Evolutionary conservation across 805 yeast genomes (phyloP).

Genomic region (Candida stauntonica): DNA sequence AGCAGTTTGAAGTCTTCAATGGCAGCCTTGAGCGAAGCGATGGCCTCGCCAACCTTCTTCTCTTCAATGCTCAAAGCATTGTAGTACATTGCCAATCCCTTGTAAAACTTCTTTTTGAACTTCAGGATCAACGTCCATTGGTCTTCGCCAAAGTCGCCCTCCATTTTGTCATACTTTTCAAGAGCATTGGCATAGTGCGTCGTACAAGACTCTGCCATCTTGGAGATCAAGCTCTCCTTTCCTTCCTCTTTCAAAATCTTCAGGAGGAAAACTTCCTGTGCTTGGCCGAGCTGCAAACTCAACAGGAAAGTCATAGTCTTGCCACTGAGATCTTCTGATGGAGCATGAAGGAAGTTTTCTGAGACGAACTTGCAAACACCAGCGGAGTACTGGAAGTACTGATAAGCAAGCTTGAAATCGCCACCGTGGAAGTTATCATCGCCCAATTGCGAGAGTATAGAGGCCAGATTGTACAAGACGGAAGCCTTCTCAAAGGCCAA

Average conservation of each 20-base stretch:
- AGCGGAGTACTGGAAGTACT: slow-evolving; percentile 66
- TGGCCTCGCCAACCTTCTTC: slow-evolving; percentile 69
- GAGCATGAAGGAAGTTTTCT: slow-evolving; percentile 85
- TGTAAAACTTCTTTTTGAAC: slow-evolving; percentile 51
- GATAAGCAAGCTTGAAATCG: slow-evolving; percentile 55
- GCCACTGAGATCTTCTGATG: slow-evolving; percentile 70
- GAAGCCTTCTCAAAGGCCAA: slow-evolving; percentile 89
- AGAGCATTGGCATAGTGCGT: slow-evolving; percentile 48
- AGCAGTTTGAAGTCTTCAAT: slow-evolving; percentile 31
- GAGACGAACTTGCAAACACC: slow-evolving; percentile 70
- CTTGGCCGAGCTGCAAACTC: slow-evolving; percentile 74
- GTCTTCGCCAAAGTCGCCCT: slow-evolving; percentile 34
- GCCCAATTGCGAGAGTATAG: slow-evolving; percentile 52
- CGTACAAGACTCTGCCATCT: slow-evolving; percentile 62
- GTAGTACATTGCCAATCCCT: slow-evolving; percentile 56
- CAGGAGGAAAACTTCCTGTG: slow-evolving; percentile 77
- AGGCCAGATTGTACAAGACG: slow-evolving; percentile 72
- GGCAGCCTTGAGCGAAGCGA: slow-evolving; percentile 58
- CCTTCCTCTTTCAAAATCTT: slow-evolving; percentile 49
- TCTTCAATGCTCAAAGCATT: slow-evolving; percentile 52
- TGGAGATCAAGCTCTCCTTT: slow-evolving; percentile 55
- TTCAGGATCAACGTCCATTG: slow-evolving; percentile 50
- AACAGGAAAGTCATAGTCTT: slow-evolving; percentile 61
- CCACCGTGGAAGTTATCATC: slow-evolving; percentile 32
- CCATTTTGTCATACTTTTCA: slow-evolving; percentile 33